Evolutionary conservation across 345 rosid species (phyloP).

Genomic region (Melaleuca alternifolia): DNA sequence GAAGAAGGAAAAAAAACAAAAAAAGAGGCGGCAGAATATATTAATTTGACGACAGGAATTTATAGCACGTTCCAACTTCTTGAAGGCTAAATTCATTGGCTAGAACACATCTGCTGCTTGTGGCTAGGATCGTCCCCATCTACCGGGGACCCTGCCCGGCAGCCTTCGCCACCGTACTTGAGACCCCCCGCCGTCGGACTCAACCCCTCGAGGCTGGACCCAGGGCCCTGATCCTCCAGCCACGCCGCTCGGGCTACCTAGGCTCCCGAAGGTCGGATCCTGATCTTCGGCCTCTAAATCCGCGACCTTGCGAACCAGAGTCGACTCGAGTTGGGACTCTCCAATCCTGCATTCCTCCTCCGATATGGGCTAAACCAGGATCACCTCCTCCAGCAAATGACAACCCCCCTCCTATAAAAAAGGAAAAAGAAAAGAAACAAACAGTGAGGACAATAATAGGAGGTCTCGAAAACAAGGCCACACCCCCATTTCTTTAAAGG

Average conservation of each 20-base stretch:
- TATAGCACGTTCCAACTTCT: neutral
- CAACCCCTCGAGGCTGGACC: neutral
- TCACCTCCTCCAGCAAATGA: neutral
- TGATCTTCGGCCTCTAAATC: neutral
- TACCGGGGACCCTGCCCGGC: too few species aligned
- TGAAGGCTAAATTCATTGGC: neutral
- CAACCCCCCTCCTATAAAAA: neutral
- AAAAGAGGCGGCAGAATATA: neutral
- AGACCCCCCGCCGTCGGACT: fast-evolving
- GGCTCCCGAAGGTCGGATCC: neutral
- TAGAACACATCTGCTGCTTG: neutral
- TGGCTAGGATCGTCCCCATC: neutral
- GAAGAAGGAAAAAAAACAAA: neutral
- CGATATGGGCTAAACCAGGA: neutral
- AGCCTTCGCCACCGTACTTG: fast-evolving
- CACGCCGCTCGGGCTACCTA: fast-evolving
- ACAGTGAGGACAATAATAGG: neutral
- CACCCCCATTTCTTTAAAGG: neutral
- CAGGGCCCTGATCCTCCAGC: neutral
- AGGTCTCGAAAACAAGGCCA: neutral
- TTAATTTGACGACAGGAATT: neutral
- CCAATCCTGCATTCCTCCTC: neutral
- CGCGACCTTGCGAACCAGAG: neutral
- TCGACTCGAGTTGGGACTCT: too few species aligned
- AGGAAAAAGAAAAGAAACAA: neutral